phyloP scores from a whole-genome alignment of 2,329 filamentous ascomycete genomes.

The Sporothrix luriei region DNA sequence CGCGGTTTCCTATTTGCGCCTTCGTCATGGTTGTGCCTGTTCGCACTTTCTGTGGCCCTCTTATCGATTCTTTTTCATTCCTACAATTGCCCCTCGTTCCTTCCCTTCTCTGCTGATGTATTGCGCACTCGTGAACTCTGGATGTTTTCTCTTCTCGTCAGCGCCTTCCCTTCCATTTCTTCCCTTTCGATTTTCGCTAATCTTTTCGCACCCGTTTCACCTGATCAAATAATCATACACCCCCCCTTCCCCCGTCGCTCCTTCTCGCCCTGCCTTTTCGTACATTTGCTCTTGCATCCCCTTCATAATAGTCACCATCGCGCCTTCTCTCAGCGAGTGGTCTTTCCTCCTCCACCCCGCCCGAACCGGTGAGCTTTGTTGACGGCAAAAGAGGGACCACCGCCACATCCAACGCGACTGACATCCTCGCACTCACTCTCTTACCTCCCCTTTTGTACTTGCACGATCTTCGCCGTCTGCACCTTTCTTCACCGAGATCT shows the following conservation, averaged over 20 bases:
- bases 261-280: constrained; percentile 12
- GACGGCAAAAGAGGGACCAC: constrained; percentile 26
- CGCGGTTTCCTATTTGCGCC: constrained; percentile 15
- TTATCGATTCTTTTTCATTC: constrained; percentile 3
- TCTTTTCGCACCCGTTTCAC: constrained; percentile 24
- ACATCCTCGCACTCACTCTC: constrained; percentile 12
- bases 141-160: neutral
- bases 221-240: constrained; percentile 10
- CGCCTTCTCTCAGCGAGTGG: constrained; percentile 28
- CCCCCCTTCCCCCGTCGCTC: constrained; percentile 24
- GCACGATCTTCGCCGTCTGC: constrained; percentile 20
- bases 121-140: neutral
- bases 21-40: neutral
- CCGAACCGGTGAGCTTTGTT: constrained; percentile 31
- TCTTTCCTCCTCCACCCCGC: constrained; percentile 25
- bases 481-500: constrained; percentile 28
- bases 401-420: constrained; percentile 24
- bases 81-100: constrained; percentile 10
- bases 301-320: constrained; percentile 1
- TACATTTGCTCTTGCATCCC: constrained; percentile 3
- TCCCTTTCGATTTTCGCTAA: neutral
- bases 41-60: constrained; percentile 9
- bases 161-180: neutral
- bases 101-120: neutral
- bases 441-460: constrained; percentile 1